Evolutionary conservation across 768 basidiomycete species (phyloP), one percentile per base, ranked within the genome.

Genomic region (Auricularia sp.): DNA sequence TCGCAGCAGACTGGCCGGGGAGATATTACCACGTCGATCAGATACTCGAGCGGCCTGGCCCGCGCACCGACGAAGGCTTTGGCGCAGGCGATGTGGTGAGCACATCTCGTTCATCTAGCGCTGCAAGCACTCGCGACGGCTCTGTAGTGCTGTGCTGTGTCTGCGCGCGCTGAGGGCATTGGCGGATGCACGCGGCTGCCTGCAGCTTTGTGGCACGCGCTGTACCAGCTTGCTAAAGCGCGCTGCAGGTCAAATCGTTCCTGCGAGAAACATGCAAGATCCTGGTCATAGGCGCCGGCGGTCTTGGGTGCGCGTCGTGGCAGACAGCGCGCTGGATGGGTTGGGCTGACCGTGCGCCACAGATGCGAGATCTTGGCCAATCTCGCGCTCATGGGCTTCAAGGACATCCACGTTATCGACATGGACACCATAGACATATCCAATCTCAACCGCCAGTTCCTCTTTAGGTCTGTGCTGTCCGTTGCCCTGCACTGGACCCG

Each of bases 371-470:
- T 98, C 68, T 81, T 99, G 51, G 91, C 95, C 66, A 97, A 98
- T 76, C 84, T 99, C 61, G 96, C 97, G 29, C 77, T 98, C 69
- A 90, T 92, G 56, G 97, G 97, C 33, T 99, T 98, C 86, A 91
- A 90, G 76, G 91, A 98, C 71, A 97, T 98, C 68, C 93, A 98
- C 80, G 95, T 99, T 66, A 98, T 99, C 73, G 97, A 99, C 80
- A 98, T 99, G 95, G 96, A 99, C 80, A 98, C 96, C 16, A 99
- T 98, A 74, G 96, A 99, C 77, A 91, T 99, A 72, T 98, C 94
- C 72, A 99, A 99, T 75, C 81, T 99, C 68, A 99, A 99, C 75
- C 84, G 97, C 61, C 97, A 99, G 76, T 99, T 99, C 74, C 80
- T 99, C 29, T 99, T 99, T 79, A 84, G 97, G 96, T 93, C 68